phyloP scores from a whole-genome alignment of 129 eudicot species.

The Artemisia argyi region DNA sequence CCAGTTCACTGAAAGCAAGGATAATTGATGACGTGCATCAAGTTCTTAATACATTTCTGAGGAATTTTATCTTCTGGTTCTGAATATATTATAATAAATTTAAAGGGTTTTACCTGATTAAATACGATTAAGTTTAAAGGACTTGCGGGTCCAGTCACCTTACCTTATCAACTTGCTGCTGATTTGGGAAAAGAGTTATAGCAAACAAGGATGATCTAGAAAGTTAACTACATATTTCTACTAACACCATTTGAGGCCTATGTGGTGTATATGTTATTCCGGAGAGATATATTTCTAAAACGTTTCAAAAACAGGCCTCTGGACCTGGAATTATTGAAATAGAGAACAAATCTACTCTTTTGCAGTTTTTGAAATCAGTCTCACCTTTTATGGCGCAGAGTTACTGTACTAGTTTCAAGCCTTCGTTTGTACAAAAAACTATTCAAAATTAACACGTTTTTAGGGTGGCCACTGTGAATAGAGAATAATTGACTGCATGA shows the following conservation, averaged over 20 bases:
- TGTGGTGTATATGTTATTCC: background rate
- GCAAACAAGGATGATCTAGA: constrained; percentile 2
- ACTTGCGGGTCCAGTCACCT: background rate
- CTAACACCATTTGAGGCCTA: background rate
- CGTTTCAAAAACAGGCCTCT: background rate
- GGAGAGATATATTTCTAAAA: background rate
- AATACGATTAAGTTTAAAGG: background rate
- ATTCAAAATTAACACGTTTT: background rate
- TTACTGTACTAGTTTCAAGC: background rate
- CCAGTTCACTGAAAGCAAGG: background rate
- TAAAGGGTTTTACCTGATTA: background rate
- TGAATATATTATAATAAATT: background rate
- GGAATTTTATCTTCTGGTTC: background rate
- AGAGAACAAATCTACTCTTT: background rate
- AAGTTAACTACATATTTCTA: background rate
- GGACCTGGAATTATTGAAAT: background rate
- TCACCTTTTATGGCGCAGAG: background rate
- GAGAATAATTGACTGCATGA: background rate
- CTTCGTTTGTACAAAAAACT: background rate
- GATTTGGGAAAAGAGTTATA: background rate
- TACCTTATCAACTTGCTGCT: background rate
- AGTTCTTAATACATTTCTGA: background rate
- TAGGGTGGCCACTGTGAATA: background rate
- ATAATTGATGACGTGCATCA: background rate
- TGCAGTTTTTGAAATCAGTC: background rate